Percentiles rank a stretch among this genome's conserved stretches.
Evolutionary conservation across 345 rosid species (phyloP).

Genomic region (Brassica incana): DNA sequence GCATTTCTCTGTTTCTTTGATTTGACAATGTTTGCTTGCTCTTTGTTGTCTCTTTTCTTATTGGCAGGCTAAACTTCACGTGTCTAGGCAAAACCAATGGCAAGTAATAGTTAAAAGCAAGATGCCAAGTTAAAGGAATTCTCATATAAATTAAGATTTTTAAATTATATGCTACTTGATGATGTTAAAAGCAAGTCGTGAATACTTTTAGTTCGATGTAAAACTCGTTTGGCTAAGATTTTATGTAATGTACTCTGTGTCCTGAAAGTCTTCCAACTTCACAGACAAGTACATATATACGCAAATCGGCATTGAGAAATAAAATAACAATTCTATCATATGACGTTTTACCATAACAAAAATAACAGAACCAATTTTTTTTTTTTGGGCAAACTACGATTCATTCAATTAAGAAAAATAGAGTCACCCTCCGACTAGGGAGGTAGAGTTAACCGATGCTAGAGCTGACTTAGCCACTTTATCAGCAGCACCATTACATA

Average conservation of each 20-base stretch:
- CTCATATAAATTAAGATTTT: not conserved
- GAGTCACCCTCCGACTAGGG: no score
- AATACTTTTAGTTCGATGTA: not conserved
- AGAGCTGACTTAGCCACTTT: no score
- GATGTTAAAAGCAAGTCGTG: slow-evolving; percentile 49
- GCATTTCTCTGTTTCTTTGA: not conserved
- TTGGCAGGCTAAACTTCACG: not conserved
- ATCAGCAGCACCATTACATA: no score
- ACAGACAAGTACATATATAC: not conserved
- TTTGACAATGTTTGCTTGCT: no score
- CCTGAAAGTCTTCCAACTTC: not conserved
- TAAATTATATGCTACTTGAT: not conserved
- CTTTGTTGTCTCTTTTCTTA: slow-evolving; percentile 4
- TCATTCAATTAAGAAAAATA: no score
- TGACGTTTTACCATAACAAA: no score
- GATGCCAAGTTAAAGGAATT: not conserved
- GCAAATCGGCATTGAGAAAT: no score
- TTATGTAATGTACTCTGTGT: not conserved
- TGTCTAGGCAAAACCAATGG: not conserved
- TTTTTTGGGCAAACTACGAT: no score
- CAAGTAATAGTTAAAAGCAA: not conserved
- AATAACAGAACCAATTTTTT: not conserved
- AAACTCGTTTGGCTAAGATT: not conserved
- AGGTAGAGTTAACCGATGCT: no score
- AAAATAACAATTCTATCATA: no score